Conservation (phyloP, 208 protist species). For the Acanthamoeba healyi region DNA sequence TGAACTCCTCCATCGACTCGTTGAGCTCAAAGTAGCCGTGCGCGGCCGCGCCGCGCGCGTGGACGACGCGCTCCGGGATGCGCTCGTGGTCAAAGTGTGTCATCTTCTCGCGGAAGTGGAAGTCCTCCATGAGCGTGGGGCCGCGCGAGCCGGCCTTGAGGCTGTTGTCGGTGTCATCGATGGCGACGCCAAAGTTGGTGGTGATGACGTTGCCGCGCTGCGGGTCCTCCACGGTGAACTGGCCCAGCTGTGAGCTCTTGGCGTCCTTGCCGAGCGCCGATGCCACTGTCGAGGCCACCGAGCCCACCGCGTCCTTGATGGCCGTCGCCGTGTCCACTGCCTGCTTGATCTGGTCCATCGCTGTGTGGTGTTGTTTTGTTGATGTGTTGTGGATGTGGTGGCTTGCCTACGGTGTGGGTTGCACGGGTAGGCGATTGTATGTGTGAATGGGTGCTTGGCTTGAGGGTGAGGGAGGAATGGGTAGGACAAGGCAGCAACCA, state of each 20-base stretch:
- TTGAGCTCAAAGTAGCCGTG: slow-evolving; percentile 88
- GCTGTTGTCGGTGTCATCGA: slow-evolving; percentile 84
- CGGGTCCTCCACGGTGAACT: neutral
- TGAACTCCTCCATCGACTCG: slow-evolving; percentile 87
- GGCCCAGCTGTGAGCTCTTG: neutral
- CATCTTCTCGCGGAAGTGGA: slow-evolving; percentile 88
- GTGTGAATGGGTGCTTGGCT: too few species aligned
- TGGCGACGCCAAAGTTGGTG: slow-evolving; percentile 74
- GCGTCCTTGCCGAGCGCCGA: slow-evolving; percentile 15
- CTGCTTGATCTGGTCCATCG: slow-evolving; percentile 39
- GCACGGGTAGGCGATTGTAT: too few species aligned
- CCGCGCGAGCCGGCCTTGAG: slow-evolving; percentile 80
- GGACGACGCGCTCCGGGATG: slow-evolving; percentile 90
- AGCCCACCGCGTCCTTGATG: neutral
- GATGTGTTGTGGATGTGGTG: neutral
- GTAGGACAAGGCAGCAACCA: too few species aligned
- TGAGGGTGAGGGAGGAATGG: too few species aligned
- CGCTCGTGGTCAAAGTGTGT: slow-evolving; percentile 89
- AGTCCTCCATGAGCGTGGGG: slow-evolving; percentile 87
- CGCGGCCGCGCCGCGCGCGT: slow-evolving; percentile 84
- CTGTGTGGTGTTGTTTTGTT: too few species aligned
- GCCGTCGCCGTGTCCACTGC: neutral
- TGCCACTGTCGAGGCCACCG: neutral
- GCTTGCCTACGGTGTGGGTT: neutral
- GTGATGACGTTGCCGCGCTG: slow-evolving; percentile 1